phyloP scores from a whole-genome alignment of 306 rosid species.

The Fragaria ananassa region DNA sequence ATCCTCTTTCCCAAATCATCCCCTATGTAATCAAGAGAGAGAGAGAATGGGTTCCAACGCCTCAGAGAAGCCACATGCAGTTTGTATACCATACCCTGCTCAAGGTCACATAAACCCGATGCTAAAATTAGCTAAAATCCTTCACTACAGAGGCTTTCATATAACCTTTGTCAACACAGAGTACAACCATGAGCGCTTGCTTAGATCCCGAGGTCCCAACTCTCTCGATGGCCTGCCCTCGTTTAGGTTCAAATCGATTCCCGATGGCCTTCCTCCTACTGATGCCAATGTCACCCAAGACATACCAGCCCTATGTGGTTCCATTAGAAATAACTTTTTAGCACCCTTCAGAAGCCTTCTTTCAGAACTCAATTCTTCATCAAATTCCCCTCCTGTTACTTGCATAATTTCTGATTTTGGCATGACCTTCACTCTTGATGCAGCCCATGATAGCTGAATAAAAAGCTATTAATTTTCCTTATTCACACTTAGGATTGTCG shows the following conservation, averaged over 20 bases:
- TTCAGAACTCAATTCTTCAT: conserved; percentile 14
- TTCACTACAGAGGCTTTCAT: conserved; percentile 30
- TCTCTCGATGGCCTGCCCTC: conserved; percentile 21
- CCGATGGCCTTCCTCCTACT: conserved; percentile 20
- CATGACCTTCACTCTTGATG: conserved; percentile 37
- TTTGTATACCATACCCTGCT: conserved; percentile 30
- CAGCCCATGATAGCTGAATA: no score
- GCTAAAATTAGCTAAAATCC: conserved; percentile 33
- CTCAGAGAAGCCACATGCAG: conserved; percentile 10
- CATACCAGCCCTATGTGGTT: not conserved
- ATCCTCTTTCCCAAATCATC: not conserved
- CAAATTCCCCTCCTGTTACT: conserved; percentile 14
- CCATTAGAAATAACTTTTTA: not conserved
- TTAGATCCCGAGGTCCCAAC: conserved; percentile 21
- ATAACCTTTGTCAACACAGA: conserved; percentile 33
- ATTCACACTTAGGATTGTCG: no score
- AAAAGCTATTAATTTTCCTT: no score
- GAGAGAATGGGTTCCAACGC: conserved; percentile 1
- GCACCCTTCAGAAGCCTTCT: conserved; percentile 24
- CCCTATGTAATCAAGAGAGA: not conserved
- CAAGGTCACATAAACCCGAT: conserved; percentile 38
- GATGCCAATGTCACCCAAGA: conserved; percentile 26
- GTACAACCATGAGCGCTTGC: conserved; percentile 30
- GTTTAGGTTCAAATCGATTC: conserved; percentile 29
- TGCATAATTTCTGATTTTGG: conserved; percentile 35